Conservation (phyloP, 2,329 filamentous ascomycete genomes). For the Penicillium occitanis region DNA sequence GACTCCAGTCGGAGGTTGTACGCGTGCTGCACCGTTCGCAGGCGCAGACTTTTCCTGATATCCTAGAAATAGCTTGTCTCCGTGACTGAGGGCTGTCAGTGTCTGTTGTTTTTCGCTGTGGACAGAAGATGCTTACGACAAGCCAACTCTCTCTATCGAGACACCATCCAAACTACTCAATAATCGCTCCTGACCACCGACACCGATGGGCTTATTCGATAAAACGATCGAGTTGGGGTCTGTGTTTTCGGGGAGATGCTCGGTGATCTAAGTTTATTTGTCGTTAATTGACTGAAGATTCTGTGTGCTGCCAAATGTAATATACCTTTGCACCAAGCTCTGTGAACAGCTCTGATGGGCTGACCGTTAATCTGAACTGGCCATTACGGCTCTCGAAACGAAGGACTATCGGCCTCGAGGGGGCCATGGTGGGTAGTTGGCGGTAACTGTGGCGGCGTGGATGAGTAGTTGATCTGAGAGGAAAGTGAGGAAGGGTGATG, state of each 20-base stretch:
- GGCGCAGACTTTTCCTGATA: conserved; percentile 63
- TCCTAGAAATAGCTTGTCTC: conserved; percentile 83
- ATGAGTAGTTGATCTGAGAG: not conserved
- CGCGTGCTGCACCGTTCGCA: conserved; percentile 51
- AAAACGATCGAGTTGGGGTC: conserved; percentile 58
- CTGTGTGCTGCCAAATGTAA: conserved; percentile 16
- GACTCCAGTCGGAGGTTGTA: conserved; percentile 23
- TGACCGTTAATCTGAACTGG: conserved; percentile 80
- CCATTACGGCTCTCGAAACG: conserved; percentile 89
- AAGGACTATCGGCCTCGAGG: conserved; percentile 66
- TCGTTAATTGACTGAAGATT: conserved; percentile 23
- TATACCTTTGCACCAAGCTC: conserved; percentile 52
- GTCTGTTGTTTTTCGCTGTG: not conserved
- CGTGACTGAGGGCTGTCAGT: conserved; percentile 60
- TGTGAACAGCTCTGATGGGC: conserved; percentile 70
- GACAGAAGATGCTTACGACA: conserved; percentile 48
- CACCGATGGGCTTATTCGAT: conserved; percentile 60
- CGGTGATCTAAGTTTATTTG: conserved; percentile 48
- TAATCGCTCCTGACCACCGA: conserved; percentile 54
- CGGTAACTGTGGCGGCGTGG: not conserved
- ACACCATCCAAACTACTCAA: conserved; percentile 55
- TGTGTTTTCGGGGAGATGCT: conserved; percentile 59
- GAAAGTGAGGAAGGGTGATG: not conserved
- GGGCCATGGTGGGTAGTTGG: conserved; percentile 33
- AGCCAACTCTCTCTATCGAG: conserved; percentile 57